Conservation (phyloP, 192 early-diverging fungal species). For the Backusella psychrophila region DNA sequence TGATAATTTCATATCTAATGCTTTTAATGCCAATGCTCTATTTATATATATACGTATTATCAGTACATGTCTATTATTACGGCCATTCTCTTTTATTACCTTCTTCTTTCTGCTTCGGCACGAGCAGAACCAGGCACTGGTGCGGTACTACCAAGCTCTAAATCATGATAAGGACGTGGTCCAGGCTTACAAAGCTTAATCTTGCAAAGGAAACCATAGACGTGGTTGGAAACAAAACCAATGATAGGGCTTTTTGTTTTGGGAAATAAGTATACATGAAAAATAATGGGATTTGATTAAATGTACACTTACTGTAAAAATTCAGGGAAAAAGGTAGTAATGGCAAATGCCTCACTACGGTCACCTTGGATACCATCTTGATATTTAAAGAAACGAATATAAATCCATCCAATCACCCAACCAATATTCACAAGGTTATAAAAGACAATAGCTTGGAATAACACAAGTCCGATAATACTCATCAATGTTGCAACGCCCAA, state of each 20-base stretch:
- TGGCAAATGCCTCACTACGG: conserved; percentile 86
- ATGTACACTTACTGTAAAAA: conserved; percentile 57
- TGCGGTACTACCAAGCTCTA: conserved; percentile 34
- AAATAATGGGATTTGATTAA: neutral
- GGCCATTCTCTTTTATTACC: conserved; percentile 34
- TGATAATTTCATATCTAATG: conserved; percentile 59
- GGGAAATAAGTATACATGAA: neutral
- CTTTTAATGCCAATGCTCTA: conserved; percentile 65
- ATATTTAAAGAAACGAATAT: conserved; percentile 81
- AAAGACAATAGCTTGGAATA: conserved; percentile 52
- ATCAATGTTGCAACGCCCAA: conserved; percentile 41
- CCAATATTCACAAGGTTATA: conserved; percentile 75
- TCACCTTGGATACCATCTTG: conserved; percentile 83
- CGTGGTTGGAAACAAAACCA: conserved; percentile 59
- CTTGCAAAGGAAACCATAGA: conserved; percentile 57
- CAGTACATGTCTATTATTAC: too few relatives aligned
- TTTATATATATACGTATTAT: too few relatives aligned
- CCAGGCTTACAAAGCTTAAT: conserved; percentile 55
- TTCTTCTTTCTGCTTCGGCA: conserved; percentile 67
- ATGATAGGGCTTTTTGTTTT: conserved; percentile 49
- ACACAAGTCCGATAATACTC: conserved; percentile 42
- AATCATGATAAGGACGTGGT: conserved; percentile 21
- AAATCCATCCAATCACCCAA: conserved; percentile 74
- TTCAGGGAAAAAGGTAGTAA: conserved; percentile 90
- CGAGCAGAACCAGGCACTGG: conserved; percentile 47